Base-by-base conservation (phyloP, 441 rosid species). In the Daphne laureola region DNA sequence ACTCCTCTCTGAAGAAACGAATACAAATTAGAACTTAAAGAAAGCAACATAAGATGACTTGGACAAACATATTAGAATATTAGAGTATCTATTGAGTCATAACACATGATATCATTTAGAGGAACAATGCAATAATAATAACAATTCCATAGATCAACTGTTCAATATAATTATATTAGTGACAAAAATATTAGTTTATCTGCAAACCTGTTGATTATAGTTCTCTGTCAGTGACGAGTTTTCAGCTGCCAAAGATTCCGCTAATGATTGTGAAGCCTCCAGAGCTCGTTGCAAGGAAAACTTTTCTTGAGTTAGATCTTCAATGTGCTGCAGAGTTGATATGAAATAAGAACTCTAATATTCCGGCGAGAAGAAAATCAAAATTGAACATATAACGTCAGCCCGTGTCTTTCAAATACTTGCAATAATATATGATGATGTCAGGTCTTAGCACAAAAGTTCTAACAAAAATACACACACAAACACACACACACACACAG, bases 271-370 rank as follows among this genome's bases (percentile, higher is more conserved):
- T 46, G 97, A 86, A 70, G 91, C 87, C 71, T 90, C 97, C 54
- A 90, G 94, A 62, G 91, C 90, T 76, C 91, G 79, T 79, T 84
- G 91, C 78, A 90, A 68, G 49, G 91, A 75, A 74, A 82, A 90
- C 57, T 90, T 90, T 74, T 90, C 97, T 68, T 75, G 90, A 8
- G 97, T 90, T 77, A 90, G 73, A 64, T 90, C 97, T 73, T 90
- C 97, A 68, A 90, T 90, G 73, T 87, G 87, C 97, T 90, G 73
- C 79, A 77, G 57, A 49, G 8, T 31, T 31, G 38, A 31, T 31
- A 31, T 31, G 38, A 9, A 31, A 31, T 31, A 7, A 31, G 11
- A 31, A 5, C 6, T 31, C 38, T 31, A 5, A 8, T 27, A 27
- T 5, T 31, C 11, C 11, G 2, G 2, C 11, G 8, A 31, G 2